phyloP scores from a whole-genome alignment of 129 eudicot genomes.

The Helianthus tuberosus region DNA sequence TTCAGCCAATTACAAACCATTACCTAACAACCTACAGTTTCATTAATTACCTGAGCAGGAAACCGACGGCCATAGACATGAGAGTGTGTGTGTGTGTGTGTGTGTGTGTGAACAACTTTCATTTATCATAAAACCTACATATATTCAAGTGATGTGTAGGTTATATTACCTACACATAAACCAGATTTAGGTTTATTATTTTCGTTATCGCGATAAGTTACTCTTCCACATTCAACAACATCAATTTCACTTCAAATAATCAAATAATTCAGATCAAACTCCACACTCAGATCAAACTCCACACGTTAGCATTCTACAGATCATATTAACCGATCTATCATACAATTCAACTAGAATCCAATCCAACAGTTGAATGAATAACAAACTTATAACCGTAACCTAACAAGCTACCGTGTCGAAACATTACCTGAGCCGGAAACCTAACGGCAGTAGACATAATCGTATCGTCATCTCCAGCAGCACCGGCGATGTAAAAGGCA shows the following conservation, averaged over 20 bases:
- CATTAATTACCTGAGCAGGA: neutral
- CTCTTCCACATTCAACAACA: neutral
- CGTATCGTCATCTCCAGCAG: constrained; percentile 35
- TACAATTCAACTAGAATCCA: neutral
- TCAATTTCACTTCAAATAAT: neutral
- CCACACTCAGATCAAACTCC: neutral
- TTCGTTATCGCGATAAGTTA: too few relatives aligned
- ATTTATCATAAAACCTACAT: too few relatives aligned
- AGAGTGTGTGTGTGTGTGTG: too few relatives aligned
- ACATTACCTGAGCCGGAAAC: constrained; percentile 63
- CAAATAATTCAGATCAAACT: neutral
- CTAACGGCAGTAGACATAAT: constrained; percentile 54
- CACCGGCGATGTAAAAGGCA: constrained; percentile 58
- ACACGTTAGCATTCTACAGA: too few relatives aligned
- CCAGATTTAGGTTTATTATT: too few relatives aligned
- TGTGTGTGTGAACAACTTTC: too few relatives aligned
- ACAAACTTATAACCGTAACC: neutral
- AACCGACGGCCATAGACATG: too few relatives aligned
- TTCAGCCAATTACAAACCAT: neutral
- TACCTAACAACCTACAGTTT: neutral
- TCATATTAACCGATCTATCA: too few relatives aligned
- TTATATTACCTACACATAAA: too few relatives aligned
- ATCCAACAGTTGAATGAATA: neutral
- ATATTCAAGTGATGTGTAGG: too few relatives aligned
- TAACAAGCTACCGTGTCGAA: too few relatives aligned